Conservation (phyloP, 805 yeast species). For the Ogataea parapolymorpha region DNA sequence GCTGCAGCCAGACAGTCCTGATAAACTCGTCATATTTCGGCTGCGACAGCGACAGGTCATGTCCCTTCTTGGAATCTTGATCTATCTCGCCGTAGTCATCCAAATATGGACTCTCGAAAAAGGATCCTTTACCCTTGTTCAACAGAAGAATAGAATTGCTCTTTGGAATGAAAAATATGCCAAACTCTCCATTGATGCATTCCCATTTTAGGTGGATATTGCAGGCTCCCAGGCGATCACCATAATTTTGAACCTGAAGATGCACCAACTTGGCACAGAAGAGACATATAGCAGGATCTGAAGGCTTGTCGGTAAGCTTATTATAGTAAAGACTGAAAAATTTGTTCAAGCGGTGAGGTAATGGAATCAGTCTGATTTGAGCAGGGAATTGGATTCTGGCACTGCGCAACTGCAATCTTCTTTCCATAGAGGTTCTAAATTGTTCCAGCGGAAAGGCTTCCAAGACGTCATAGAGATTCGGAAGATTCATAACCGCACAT, state of each 20-base stretch:
- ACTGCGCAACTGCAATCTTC: slow-evolving; percentile 11
- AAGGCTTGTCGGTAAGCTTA: slow-evolving; percentile 40
- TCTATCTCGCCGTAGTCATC: slow-evolving; percentile 87
- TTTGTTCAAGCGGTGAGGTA: slow-evolving; percentile 65
- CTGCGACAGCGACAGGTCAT: slow-evolving; percentile 64
- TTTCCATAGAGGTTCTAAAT: slow-evolving; percentile 9
- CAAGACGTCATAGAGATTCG: slow-evolving; percentile 33
- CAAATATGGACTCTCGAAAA: slow-evolving; percentile 76
- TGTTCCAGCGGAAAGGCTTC: slow-evolving; percentile 14
- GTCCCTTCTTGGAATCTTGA: slow-evolving; percentile 64
- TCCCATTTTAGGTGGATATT: slow-evolving; percentile 63
- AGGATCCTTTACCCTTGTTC: slow-evolving; percentile 77
- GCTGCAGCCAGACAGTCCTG: slow-evolving; percentile 70
- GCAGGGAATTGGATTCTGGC: slow-evolving; percentile 60
- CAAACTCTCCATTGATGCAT: slow-evolving; percentile 59
- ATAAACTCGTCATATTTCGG: slow-evolving; percentile 63
- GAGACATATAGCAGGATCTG: slow-evolving; percentile 83
- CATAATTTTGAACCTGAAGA: slow-evolving; percentile 59
- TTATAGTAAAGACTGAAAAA: slow-evolving; percentile 62
- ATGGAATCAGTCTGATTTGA: slow-evolving; percentile 50
- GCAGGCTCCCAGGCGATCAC: slow-evolving; percentile 69
- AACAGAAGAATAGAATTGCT: slow-evolving; percentile 62
- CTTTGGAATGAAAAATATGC: slow-evolving; percentile 70
- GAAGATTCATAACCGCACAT: slow-evolving; percentile 47
- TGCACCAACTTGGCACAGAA: slow-evolving; percentile 72